Conservation (phyloP, 352 stramenopile genomes). For the Pythium aquatile region DNA sequence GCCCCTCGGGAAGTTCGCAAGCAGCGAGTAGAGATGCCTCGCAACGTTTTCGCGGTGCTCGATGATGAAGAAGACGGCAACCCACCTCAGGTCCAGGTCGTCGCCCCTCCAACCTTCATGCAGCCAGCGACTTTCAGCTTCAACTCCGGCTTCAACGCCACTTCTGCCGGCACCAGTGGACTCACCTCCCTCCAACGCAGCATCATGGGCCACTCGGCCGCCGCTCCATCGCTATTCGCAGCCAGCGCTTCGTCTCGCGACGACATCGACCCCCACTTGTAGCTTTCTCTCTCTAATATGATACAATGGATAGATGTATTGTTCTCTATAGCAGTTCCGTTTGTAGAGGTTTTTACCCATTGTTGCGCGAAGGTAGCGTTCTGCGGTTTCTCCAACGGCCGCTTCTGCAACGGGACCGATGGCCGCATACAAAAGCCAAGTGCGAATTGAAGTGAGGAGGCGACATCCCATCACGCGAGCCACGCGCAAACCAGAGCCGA, state of each 20-base stretch:
- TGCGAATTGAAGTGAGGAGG: slow-evolving; percentile 19
- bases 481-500: background rate
- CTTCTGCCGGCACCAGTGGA: background rate
- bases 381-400: slow-evolving; percentile 28
- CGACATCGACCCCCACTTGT: slow-evolving; percentile 70
- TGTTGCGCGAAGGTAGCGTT: slow-evolving; percentile 29
- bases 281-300: slow-evolving; percentile 21
- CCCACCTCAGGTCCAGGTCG: slow-evolving; percentile 18
- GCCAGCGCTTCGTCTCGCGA: slow-evolving; percentile 15
- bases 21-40: slow-evolving; percentile 34
- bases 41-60: slow-evolving; percentile 70
- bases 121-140: slow-evolving; percentile 77
- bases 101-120: slow-evolving; percentile 38
- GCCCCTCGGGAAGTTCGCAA: slow-evolving; percentile 18
- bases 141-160: slow-evolving; percentile 5
- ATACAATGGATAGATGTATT: slow-evolving; percentile 20
- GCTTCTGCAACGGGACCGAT: slow-evolving; percentile 3
- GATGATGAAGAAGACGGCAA: slow-evolving; percentile 48
- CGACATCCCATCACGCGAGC: slow-evolving; percentile 6
- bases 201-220: slow-evolving; percentile 8
- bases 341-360: slow-evolving; percentile 4
- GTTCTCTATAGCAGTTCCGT: background rate
- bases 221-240: background rate
- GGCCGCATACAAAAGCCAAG: slow-evolving; percentile 25
- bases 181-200: slow-evolving; percentile 27